These are phyloP conservation scores for Halenospora varia DNA, from an alignment of 495 filamentous ascomycete species.

Conservation along the genomic window DNA sequence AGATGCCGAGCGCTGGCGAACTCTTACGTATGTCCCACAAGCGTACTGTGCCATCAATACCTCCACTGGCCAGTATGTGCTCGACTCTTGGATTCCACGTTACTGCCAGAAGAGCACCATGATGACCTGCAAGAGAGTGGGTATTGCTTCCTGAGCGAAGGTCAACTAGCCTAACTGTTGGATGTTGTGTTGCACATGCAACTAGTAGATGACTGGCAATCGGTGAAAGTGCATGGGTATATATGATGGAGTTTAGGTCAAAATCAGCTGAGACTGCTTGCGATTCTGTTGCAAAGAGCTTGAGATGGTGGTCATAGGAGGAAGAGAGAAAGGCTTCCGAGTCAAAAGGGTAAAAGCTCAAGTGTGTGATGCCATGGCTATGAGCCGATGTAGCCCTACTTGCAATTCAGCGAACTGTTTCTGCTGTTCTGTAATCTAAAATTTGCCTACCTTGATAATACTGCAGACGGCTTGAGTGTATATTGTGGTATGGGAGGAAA, in stretches of 20 bases:
- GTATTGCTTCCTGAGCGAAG: constrained; percentile 70
- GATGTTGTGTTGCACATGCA: constrained; percentile 79
- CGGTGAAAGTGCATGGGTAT: constrained; percentile 72
- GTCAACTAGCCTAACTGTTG: constrained; percentile 76
- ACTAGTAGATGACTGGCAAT: constrained; percentile 69
- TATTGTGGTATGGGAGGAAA: constrained; percentile 8
- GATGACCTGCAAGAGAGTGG: constrained; percentile 74
- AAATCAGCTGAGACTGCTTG: constrained; percentile 61
- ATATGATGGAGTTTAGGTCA: constrained; percentile 64
- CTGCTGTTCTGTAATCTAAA: background rate
- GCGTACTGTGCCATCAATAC: constrained; percentile 71
- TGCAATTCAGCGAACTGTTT: background rate
- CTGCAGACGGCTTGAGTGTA: constrained; percentile 45
- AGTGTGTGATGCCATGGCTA: constrained; percentile 75
- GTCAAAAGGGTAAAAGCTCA: constrained; percentile 89
- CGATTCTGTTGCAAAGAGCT: constrained; percentile 67
- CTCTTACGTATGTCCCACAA: constrained; percentile 81
- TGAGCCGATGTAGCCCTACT: constrained; percentile 42
- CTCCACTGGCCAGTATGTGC: constrained; percentile 73
- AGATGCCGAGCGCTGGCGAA: constrained; percentile 63
- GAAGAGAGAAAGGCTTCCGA: constrained; percentile 72
- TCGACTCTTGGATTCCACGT: constrained; percentile 77
- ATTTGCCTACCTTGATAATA: constrained; percentile 28
- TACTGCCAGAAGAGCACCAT: constrained; percentile 65
- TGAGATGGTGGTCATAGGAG: constrained; percentile 80